Conservation (phyloP, 106 monocot genomes). For the Acorus calamus region DNA sequence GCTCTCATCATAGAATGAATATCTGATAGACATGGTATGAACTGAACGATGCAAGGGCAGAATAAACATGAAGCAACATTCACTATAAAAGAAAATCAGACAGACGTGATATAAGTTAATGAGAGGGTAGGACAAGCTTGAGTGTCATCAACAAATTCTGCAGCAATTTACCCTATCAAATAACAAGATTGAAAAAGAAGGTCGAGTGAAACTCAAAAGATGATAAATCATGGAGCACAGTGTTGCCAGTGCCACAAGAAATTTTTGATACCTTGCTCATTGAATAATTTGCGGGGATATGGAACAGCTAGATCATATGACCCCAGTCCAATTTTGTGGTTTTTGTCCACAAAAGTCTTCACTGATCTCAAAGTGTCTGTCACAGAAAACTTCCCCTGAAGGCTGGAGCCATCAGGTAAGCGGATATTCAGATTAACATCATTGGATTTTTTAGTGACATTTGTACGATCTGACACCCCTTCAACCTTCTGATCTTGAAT, state of each 20-base stretch:
- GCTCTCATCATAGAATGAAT: no score
- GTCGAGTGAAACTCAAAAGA: not conserved
- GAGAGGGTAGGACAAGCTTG: no score
- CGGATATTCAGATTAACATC: slow-evolving; percentile 68
- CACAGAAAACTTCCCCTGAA: slow-evolving; percentile 48
- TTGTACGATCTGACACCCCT: slow-evolving; percentile 7
- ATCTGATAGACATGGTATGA: no score
- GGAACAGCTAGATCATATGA: slow-evolving; percentile 71
- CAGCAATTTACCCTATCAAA: no score
- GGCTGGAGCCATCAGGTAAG: slow-evolving; percentile 54
- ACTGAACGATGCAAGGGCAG: no score
- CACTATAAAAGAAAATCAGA: no score
- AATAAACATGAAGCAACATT: no score
- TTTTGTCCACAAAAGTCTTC: slow-evolving; percentile 57
- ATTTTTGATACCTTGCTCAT: slow-evolving; percentile 50
- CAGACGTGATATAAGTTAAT: no score
- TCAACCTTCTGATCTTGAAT: slow-evolving; percentile 10
- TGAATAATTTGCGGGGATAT: slow-evolving; percentile 71
- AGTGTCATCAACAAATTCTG: no score
- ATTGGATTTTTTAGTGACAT: slow-evolving; percentile 29
- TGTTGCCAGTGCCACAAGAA: not conserved
- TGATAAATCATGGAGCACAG: no score
- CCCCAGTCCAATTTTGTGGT: slow-evolving; percentile 14
- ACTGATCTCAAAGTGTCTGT: slow-evolving; percentile 56
- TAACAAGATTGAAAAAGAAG: no score